Evolutionary conservation across 129 eudicot genomes (phyloP).

Genomic region (Glebionis coronaria): DNA sequence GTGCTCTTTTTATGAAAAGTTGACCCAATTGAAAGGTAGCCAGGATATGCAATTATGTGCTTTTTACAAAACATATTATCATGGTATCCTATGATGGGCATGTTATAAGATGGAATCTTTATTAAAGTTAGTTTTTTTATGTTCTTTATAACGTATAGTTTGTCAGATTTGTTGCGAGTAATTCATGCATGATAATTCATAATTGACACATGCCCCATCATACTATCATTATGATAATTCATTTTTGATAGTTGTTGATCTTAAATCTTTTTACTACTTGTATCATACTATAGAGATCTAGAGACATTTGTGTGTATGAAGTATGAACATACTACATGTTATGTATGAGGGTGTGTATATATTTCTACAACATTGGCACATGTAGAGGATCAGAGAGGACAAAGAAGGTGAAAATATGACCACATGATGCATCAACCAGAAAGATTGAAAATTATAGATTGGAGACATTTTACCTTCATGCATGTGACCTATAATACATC

Average conservation of each 20-base stretch:
- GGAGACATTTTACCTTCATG: conserved; percentile 30
- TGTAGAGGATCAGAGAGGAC: conserved; percentile 12
- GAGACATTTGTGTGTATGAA: background rate
- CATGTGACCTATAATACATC: conserved; percentile 31
- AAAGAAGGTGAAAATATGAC: conserved; percentile 15
- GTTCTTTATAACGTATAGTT: background rate
- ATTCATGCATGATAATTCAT: background rate
- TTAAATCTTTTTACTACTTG: no score
- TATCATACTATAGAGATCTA: background rate
- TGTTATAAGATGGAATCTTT: conserved; percentile 22
- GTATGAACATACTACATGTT: background rate
- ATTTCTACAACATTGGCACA: conserved; percentile 19
- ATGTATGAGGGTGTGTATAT: background rate
- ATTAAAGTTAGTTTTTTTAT: conserved; percentile 1
- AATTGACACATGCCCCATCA: background rate
- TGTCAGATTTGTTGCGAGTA: conserved; percentile 8
- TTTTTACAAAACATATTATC: conserved; percentile 2
- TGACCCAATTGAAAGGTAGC: background rate
- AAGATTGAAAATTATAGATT: conserved; percentile 15
- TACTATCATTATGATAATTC: background rate
- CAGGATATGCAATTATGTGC: conserved; percentile 10
- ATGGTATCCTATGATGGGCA: conserved; percentile 26
- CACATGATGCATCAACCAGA: conserved; percentile 20
- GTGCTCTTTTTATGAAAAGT: conserved; percentile 1
- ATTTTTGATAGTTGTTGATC: no score